Percentiles rank a stretch among this genome's conserved stretches.
These are phyloP conservation scores for Mucor saturninus DNA, from an alignment of 371 early-diverging fungal species.

Conservation along the genomic window DNA sequence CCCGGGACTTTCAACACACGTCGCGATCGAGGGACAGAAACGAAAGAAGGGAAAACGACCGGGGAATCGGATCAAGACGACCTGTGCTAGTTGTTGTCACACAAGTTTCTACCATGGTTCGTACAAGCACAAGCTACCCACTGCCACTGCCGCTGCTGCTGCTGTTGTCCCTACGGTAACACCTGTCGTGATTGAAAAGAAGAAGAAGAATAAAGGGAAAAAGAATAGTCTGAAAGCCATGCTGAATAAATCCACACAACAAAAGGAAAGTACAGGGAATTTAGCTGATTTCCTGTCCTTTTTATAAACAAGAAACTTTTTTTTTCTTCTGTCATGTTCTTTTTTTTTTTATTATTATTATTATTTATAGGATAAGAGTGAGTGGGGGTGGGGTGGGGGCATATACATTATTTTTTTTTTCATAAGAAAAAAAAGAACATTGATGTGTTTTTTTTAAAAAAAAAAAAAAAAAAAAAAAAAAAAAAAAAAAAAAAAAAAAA, in stretches of 20 bases:
- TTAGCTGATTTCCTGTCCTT: conserved; percentile 44
- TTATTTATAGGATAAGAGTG: too few species aligned
- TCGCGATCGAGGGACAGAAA: conserved; percentile 15
- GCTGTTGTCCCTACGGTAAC: not conserved
- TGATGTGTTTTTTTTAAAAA: too few species aligned
- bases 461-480: too few species aligned
- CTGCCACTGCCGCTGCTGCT: not conserved
- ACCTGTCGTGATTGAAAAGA: not conserved
- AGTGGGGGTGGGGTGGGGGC: too few species aligned
- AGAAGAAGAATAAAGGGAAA: conserved; percentile 42
- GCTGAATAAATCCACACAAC: conserved; percentile 33
- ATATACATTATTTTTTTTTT: too few species aligned
- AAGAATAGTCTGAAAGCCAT: conserved; percentile 51
- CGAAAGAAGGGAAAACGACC: conserved; percentile 7
- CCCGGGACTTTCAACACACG: conserved; percentile 31
- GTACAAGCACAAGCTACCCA: conserved; percentile 20
- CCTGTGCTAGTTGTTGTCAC: conserved; percentile 35
- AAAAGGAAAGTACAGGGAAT: not conserved
- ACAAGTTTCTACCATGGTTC: conserved; percentile 31
- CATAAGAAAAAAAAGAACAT: too few species aligned
- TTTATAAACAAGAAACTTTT: conserved; percentile 21
- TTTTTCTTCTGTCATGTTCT: too few species aligned
- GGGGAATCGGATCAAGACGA: conserved; percentile 20
- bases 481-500: too few species aligned
- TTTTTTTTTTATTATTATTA: not conserved